Evolutionary conservation across 2,329 filamentous ascomycete species (phyloP), one percentile per base, ranked within the genome.

Genomic region (Tetracladium maxilliforme): DNA sequence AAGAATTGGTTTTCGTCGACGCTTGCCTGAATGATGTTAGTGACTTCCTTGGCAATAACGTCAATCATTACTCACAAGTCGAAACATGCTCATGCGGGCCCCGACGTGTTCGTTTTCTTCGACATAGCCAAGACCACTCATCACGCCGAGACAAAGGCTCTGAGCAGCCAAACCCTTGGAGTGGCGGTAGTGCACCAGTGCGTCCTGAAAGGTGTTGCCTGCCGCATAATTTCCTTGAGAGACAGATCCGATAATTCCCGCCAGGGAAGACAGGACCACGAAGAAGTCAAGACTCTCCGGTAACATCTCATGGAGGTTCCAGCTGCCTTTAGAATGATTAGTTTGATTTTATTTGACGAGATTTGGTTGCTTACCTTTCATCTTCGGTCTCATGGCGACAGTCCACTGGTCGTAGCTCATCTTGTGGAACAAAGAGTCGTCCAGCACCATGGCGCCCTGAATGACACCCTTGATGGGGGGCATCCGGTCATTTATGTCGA

Each of bases 361-460:
- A n/a, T n/a, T n/a, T n/a, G n/a, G n/a, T n/a, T n/a, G n/a, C n/a
- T n/a, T n/a, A n/a, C n/a, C n/a, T n/a, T n/a, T n/a, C n/a, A n/a
- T n/a, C 18, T 19, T 19, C 11, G 18, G 18, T 19, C 18, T 8
- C 18, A 19, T n/a, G 8, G 18, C 18, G 8, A 19, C 18, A 11
- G 8, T 19, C 9, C 8, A 19, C 9, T 19, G 9, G 18, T 19
- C 18, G 11, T 8, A 8, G 8, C 9, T 19, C 18, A 19, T 19
- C 18, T 19, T 8, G 9, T 8, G 11, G 18, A 19, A 19, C 8
- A 19, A 11, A 9, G 18, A 19, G 18, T 19, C 39, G 17, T 31
- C 33, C 1, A 49, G 29, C 1, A 48, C 39, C 45, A 49, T 44
- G 3, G 45, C 43, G 4, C 36, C 43, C 22, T 49, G 44, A 5